A percentile compares a stretch with the other conserved stretches of the same genome.
These are phyloP conservation scores for Cercospora sojina DNA, from an alignment of 2,329 filamentous ascomycete species.

Conservation along the genomic window DNA sequence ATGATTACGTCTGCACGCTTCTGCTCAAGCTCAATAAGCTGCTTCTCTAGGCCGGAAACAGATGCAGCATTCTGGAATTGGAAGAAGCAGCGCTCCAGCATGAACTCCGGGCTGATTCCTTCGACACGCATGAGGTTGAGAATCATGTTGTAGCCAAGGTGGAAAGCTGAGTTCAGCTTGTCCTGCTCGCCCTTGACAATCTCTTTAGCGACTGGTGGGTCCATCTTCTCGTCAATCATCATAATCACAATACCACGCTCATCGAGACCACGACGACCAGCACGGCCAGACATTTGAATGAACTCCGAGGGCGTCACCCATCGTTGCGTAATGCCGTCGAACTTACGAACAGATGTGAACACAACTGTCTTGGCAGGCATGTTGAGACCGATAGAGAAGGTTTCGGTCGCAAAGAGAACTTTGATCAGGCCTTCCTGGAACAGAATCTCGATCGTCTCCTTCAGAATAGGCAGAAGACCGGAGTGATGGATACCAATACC, in stretches of 20 bases:
- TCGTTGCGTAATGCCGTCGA: constrained; percentile 75
- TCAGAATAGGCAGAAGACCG: constrained; percentile 88
- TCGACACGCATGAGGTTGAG: constrained; percentile 96
- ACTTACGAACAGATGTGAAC: constrained; percentile 96
- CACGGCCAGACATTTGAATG: constrained; percentile 97
- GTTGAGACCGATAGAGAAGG: constrained; percentile 96
- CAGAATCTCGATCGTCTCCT: constrained; percentile 97
- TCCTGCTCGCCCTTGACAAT: constrained; percentile 97
- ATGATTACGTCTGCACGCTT: constrained; percentile 73
- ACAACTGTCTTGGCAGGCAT: constrained; percentile 99
- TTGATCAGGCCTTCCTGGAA: constrained; percentile 99
- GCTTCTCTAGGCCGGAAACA: constrained; percentile 78
- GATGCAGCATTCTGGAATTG: constrained; percentile 96
- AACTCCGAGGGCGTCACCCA: constrained; percentile 95
- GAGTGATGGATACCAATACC: constrained; percentile 98
- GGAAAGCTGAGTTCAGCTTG: constrained; percentile 94
- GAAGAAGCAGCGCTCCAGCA: constrained; percentile 97
- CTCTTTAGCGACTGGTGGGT: constrained; percentile 86
- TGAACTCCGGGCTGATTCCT: constrained; percentile 96
- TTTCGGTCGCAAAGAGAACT: constrained; percentile 95
- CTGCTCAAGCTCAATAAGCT: constrained; percentile 74
- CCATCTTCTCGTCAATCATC: constrained; percentile 98
- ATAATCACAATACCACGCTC: constrained; percentile 98
- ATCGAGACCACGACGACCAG: constrained; percentile 93
- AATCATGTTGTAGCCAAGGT: constrained; percentile 99